phyloP scores from a whole-genome alignment of 768 basidiomycete species.

The Pisolithus microcarpus region DNA sequence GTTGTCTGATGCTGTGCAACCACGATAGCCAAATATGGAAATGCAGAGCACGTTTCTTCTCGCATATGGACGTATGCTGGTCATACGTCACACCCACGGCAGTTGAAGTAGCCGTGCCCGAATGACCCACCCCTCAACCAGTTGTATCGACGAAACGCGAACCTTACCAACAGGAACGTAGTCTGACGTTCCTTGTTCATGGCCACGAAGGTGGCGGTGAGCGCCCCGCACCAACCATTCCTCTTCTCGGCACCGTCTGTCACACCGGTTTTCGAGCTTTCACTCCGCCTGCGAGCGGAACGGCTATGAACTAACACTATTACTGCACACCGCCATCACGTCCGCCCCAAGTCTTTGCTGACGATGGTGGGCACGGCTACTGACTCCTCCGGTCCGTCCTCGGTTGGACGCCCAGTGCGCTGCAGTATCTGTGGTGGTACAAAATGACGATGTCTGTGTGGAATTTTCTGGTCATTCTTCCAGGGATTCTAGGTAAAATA shows the following conservation, averaged over 20 bases:
- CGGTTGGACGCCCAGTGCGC: slow-evolving; percentile 11
- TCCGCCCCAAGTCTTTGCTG: slow-evolving; percentile 13
- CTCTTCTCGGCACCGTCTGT: slow-evolving; percentile 24
- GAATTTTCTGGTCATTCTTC: slow-evolving; percentile 15
- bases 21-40: background rate
- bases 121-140: background rate
- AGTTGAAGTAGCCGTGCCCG: background rate
- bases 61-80: too few relatives aligned
- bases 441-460: slow-evolving; percentile 27
- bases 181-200: slow-evolving; percentile 14
- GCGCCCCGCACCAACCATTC: slow-evolving; percentile 12
- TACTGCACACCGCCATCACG: slow-evolving; percentile 27
- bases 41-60: background rate
- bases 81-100: background rate
- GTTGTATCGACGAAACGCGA: too few relatives aligned
- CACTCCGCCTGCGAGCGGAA: slow-evolving; percentile 16
- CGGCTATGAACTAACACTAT: slow-evolving; percentile 26
- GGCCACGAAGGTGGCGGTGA: slow-evolving; percentile 25
- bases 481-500: slow-evolving; percentile 23
- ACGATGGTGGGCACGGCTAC: slow-evolving; percentile 24
- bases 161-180: too few relatives aligned
- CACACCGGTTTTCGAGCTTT: slow-evolving; percentile 20
- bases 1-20: too few relatives aligned
- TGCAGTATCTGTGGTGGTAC: slow-evolving; percentile 21
- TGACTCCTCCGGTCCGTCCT: slow-evolving; percentile 24